phyloP scores from a whole-genome alignment of 257 asterid genomes.

The Knoxia roxburghii region DNA sequence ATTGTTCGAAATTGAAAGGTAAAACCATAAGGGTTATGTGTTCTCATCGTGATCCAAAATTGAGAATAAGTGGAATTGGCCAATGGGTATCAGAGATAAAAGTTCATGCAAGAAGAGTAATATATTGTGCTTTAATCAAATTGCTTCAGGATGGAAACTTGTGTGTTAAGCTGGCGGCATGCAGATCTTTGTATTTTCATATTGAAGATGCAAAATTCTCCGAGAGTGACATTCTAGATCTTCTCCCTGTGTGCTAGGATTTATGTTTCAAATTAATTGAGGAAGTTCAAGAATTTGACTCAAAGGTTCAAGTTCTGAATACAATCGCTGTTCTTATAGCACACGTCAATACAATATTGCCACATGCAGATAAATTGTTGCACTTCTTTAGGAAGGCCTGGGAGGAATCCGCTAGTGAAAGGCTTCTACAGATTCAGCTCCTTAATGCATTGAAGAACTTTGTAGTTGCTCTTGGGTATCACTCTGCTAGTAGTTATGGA shows the following conservation, averaged over 20 bases:
- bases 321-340: constrained; percentile 80
- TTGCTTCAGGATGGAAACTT: constrained; percentile 85
- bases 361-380: constrained; percentile 74
- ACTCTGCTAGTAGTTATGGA: constrained; percentile 75
- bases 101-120: constrained; percentile 78
- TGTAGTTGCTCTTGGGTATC: constrained; percentile 81
- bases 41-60: too few relatives aligned
- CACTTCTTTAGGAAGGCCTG: constrained; percentile 90
- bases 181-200: constrained; percentile 86
- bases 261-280: constrained; percentile 79
- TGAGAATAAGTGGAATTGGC: too few relatives aligned
- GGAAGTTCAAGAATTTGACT: constrained; percentile 93
- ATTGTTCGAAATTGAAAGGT: too few relatives aligned
- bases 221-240: constrained; percentile 75
- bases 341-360: constrained; percentile 59
- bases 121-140: constrained; percentile 83
- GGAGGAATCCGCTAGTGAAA: constrained; percentile 95
- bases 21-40: too few relatives aligned
- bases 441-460: constrained; percentile 86
- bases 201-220: constrained; percentile 92
- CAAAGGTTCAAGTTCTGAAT: constrained; percentile 94
- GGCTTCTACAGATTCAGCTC: constrained; percentile 98
- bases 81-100: constrained; percentile 99
- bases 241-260: constrained; percentile 86
- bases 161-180: constrained; percentile 95